A percentile compares a stretch with the other conserved stretches of the same genome.
These are phyloP conservation scores for Microcos paniculata DNA, from an alignment of 345 rosid species.

Conservation along the genomic window DNA sequence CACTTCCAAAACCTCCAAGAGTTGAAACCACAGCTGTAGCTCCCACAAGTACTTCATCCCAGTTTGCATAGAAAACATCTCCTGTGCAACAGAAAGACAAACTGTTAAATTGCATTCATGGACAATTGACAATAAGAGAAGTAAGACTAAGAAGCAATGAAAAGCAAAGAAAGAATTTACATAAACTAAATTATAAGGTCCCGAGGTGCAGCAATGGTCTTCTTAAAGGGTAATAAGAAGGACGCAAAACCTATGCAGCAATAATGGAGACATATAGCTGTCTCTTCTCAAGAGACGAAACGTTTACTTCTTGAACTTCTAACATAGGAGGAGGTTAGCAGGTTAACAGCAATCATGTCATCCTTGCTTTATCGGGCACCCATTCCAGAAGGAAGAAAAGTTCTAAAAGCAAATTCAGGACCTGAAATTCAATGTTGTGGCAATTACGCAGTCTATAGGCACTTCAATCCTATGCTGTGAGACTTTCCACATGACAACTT, in stretches of 20 bases:
- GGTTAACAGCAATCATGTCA: background rate
- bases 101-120: background rate
- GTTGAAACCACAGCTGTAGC: slow-evolving; percentile 93
- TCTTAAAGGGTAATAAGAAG: background rate
- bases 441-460: background rate
- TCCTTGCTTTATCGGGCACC: background rate
- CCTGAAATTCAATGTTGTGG: background rate
- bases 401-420: background rate
- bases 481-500: background rate
- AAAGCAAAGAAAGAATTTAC: background rate
- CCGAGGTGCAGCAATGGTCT: background rate
- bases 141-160: background rate
- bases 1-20: slow-evolving; percentile 86
- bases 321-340: background rate
- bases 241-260: background rate
- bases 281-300: background rate
- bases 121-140: background rate
- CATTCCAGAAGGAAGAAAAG: background rate
- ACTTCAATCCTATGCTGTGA: background rate
- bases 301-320: background rate
- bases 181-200: background rate
- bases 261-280: background rate
- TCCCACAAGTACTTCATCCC: slow-evolving; percentile 94
- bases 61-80: slow-evolving; percentile 85
- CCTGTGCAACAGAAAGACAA: slow-evolving; percentile 40